Evolutionary conservation across 2,329 filamentous ascomycete genomes (phyloP).

Genomic region (Gaeumannomyces tritici): DNA sequence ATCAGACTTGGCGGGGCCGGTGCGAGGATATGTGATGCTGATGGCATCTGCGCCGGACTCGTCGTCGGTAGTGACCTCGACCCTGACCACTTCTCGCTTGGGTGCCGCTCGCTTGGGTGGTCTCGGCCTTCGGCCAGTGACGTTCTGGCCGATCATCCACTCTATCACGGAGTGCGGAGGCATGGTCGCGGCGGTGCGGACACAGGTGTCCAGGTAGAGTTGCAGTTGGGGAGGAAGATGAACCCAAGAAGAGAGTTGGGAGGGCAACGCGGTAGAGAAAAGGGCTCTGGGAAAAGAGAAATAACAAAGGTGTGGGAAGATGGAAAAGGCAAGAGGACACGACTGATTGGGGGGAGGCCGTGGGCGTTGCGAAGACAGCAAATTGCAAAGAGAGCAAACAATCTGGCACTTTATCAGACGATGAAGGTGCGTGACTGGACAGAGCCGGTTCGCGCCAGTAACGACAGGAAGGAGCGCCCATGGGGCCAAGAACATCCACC

Average conservation of each 20-base stretch:
- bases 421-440: background rate
- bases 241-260: background rate
- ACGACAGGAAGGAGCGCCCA: background rate
- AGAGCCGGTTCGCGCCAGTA: no score
- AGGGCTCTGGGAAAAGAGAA: no score
- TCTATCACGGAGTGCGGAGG: slow-evolving; percentile 28
- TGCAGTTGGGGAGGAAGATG: background rate
- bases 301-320: no score
- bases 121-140: slow-evolving; percentile 9
- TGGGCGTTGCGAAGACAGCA: background rate
- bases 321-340: background rate
- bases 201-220: background rate
- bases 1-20: background rate
- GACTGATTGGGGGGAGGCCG: no score
- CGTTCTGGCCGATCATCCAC: slow-evolving; percentile 29
- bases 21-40: slow-evolving; percentile 36
- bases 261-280: no score
- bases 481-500: background rate
- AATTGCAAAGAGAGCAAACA: background rate
- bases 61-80: slow-evolving; percentile 40
- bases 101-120: slow-evolving; percentile 5
- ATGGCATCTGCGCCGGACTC: slow-evolving; percentile 39
- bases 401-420: background rate
- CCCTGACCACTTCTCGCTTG: slow-evolving; percentile 18
- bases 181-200: slow-evolving; percentile 13